Conservation (phyloP, 2,329 filamentous ascomycete genomes). For the Neofusicoccum kwambonambiense region DNA sequence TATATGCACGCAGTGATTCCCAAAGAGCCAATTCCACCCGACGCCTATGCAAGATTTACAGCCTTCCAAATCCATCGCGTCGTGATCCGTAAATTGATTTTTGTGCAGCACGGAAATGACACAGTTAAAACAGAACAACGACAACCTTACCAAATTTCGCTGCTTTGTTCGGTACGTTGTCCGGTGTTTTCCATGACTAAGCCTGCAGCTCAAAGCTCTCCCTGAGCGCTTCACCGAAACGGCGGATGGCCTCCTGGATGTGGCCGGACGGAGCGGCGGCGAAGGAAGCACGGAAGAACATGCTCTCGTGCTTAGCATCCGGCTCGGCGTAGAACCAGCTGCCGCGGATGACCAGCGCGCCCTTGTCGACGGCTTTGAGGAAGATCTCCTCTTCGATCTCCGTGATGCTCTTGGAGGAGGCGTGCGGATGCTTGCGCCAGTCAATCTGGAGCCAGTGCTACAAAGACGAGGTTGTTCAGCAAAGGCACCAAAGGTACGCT, state of each 20-base stretch:
- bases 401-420: slow-evolving; percentile 50
- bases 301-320: slow-evolving; percentile 55
- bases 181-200: not conserved
- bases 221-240: slow-evolving; percentile 74
- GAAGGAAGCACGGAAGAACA: slow-evolving; percentile 90
- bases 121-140: too few species aligned
- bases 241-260: slow-evolving; percentile 50
- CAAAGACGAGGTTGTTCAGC: not conserved
- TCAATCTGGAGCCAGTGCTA: slow-evolving; percentile 74
- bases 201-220: slow-evolving; percentile 54
- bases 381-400: slow-evolving; percentile 86
- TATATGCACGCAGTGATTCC: not conserved
- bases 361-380: slow-evolving; percentile 68
- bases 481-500: not conserved
- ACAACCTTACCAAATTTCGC: too few species aligned
- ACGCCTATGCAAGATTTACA: not conserved
- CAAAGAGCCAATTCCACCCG: not conserved
- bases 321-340: slow-evolving; percentile 87
- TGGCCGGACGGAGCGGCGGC: slow-evolving; percentile 65
- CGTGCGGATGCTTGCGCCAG: slow-evolving; percentile 63
- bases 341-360: slow-evolving; percentile 78
- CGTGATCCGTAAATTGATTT: not conserved
- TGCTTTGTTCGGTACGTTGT: too few species aligned
- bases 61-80: not conserved
- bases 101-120: not conserved